Evolutionary conservation across 2,329 filamentous ascomycete genomes (phyloP).

Genomic region (Cercospora sojina): DNA sequence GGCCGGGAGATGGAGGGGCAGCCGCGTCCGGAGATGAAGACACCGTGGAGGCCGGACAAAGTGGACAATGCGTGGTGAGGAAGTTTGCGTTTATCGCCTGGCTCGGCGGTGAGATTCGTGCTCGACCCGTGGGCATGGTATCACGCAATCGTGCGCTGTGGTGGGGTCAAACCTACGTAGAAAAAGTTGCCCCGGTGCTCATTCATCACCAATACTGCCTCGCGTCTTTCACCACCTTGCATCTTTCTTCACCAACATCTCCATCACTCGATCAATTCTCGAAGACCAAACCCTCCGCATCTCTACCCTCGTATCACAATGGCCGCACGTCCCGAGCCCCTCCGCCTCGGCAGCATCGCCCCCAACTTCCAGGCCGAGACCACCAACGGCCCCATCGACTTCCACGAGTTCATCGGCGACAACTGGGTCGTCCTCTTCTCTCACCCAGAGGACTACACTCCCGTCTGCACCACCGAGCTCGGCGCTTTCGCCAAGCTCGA

Average conservation of each 20-base stretch:
- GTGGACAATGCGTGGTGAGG: background rate
- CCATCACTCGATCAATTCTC: background rate
- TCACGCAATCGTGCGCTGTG: slow-evolving; percentile 7
- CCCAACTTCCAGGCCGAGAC: slow-evolving; percentile 70
- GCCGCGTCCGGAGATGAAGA: background rate
- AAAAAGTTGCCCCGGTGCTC: slow-evolving; percentile 8
- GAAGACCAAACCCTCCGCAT: slow-evolving; percentile 19
- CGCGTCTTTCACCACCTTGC: background rate
- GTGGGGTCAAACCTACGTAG: slow-evolving; percentile 4
- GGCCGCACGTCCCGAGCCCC: slow-evolving; percentile 36
- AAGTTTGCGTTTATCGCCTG: background rate
- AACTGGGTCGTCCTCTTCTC: slow-evolving; percentile 71
- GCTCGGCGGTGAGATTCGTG: background rate
- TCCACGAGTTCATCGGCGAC: slow-evolving; percentile 70
- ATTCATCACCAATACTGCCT: slow-evolving; percentile 7
- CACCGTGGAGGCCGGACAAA: background rate
- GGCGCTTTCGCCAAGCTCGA: slow-evolving; percentile 64
- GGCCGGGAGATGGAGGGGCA: background rate
- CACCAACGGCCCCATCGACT: slow-evolving; percentile 65
- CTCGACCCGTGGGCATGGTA: background rate
- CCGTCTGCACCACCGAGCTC: slow-evolving; percentile 63
- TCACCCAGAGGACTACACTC: slow-evolving; percentile 63
- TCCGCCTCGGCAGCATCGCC: slow-evolving; percentile 65
- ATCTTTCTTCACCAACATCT: background rate
- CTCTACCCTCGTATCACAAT: background rate